A percentile compares a stretch with the other conserved stretches of the same genome.
Conservation (phyloP, 495 filamentous ascomycete species). For the Sphaerosporella brunnea region DNA sequence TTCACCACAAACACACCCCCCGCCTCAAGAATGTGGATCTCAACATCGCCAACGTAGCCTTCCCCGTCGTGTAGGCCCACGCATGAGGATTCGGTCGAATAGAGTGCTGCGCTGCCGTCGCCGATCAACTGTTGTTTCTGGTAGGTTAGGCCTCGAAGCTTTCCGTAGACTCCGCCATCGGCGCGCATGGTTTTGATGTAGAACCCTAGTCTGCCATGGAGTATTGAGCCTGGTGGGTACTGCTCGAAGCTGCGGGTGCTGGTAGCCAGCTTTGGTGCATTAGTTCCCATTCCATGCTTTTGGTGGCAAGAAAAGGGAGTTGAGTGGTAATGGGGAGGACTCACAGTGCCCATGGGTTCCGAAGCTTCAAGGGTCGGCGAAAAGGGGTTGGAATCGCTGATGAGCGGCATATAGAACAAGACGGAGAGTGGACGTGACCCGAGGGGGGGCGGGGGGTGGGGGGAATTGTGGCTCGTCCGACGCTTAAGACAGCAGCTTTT, state of each 20-base stretch:
- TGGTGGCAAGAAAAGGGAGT: not conserved
- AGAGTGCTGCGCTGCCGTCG: not conserved
- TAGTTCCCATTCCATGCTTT: not conserved
- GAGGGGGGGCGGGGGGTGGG: too few species aligned
- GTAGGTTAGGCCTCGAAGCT: not conserved
- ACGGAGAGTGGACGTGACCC: too few species aligned
- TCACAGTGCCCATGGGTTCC: not conserved
- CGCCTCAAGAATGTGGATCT: not conserved
- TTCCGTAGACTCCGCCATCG: not conserved
- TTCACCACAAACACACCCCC: conserved; percentile 1
- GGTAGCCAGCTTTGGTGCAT: not conserved
- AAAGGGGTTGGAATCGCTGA: not conserved
- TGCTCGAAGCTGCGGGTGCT: not conserved
- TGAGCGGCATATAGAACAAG: not conserved
- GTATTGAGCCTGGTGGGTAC: not conserved
- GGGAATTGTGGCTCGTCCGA: too few species aligned
- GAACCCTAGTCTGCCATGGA: not conserved
- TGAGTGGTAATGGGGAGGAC: not conserved
- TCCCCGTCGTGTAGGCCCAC: not conserved
- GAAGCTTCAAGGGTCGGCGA: not conserved
- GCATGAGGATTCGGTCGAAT: not conserved
- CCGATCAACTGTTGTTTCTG: not conserved
- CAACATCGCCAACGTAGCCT: not conserved
- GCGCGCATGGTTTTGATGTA: not conserved
- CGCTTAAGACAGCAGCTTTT: too few species aligned